Percentiles rank a stretch among this genome's conserved stretches.
Evolutionary conservation across 2,329 filamentous ascomycete species (phyloP).

Genomic region (Lachnum nothofagi): DNA sequence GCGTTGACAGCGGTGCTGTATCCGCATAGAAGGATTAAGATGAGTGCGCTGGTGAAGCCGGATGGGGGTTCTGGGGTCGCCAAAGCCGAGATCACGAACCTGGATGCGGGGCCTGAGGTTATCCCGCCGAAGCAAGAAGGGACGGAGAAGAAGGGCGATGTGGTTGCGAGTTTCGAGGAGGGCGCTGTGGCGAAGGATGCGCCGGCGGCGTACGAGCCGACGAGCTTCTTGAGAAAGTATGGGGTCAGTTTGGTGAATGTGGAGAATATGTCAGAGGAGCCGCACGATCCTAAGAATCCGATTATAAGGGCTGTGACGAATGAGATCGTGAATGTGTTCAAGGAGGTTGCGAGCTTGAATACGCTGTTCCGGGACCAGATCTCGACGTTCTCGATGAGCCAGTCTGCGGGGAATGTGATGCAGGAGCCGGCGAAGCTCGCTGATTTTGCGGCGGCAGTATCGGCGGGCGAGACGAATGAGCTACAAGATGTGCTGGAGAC

Average conservation of each 20-base stretch:
- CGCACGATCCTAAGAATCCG: slow-evolving; percentile 82
- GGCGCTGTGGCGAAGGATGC: slow-evolving; percentile 52
- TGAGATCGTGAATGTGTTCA: slow-evolving; percentile 98
- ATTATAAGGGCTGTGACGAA: slow-evolving; percentile 89
- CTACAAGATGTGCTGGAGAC: slow-evolving; percentile 86
- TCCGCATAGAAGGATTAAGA: slow-evolving; percentile 87
- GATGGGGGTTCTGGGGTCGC: slow-evolving; percentile 28
- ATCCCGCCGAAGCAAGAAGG: slow-evolving; percentile 53
- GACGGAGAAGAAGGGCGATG: slow-evolving; percentile 74
- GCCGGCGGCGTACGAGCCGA: slow-evolving; percentile 65
- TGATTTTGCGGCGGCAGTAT: slow-evolving; percentile 94
- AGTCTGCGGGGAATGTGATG: slow-evolving; percentile 89
- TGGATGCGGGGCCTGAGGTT: slow-evolving; percentile 52
- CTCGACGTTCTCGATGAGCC: slow-evolving; percentile 92
- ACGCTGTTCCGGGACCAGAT: slow-evolving; percentile 95
- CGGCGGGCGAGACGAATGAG: slow-evolving; percentile 86
- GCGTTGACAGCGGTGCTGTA: slow-evolving; percentile 91
- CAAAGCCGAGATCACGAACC: slow-evolving; percentile 40
- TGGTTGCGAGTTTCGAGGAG: slow-evolving; percentile 96
- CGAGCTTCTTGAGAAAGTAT: slow-evolving; percentile 84
- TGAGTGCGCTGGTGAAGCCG: slow-evolving; percentile 77
- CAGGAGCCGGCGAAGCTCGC: slow-evolving; percentile 92
- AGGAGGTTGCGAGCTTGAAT: slow-evolving; percentile 91
- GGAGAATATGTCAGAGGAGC: slow-evolving; percentile 84
- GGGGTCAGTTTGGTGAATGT: slow-evolving; percentile 92